Percentiles rank a stretch among this genome's conserved stretches.
Evolutionary conservation across 257 asterid species (phyloP).

Genomic region (Parsonsia alboflavescens): DNA sequence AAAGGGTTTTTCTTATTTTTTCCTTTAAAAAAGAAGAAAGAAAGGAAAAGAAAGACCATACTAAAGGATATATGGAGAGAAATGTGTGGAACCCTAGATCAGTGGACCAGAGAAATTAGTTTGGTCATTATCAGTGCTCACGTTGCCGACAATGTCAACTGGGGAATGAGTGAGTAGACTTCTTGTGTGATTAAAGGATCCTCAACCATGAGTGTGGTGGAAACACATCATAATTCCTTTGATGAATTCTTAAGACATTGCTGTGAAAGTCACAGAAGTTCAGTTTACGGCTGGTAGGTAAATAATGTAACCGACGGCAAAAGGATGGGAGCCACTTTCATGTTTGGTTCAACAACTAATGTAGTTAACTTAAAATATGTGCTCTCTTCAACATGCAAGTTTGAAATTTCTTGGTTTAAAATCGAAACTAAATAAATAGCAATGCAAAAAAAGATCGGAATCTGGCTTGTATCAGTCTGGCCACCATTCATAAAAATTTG

Average conservation of each 20-base stretch:
- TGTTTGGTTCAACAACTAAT: background rate
- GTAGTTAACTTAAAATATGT: background rate
- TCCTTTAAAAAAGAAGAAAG: no score
- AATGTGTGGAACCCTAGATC: background rate
- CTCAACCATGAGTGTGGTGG: background rate
- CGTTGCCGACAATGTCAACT: constrained; percentile 11
- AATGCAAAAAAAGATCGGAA: no score
- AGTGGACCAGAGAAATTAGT: constrained; percentile 9
- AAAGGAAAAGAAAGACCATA: background rate
- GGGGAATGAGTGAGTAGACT: background rate
- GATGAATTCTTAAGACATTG: background rate
- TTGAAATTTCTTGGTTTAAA: background rate
- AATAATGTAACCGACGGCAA: background rate
- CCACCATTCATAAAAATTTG: no score
- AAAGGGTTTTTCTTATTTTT: no score
- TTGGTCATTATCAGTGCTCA: background rate
- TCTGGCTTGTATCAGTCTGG: no score
- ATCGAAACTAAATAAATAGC: no score
- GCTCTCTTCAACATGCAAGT: background rate
- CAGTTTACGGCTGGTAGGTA: background rate
- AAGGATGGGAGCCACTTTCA: background rate
- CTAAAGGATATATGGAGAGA: background rate
- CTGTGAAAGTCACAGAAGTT: background rate
- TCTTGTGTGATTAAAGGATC: background rate
- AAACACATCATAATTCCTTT: background rate